A percentile compares a stretch with the other conserved stretches of the same genome.
These are phyloP conservation scores for Pythium folliculosum DNA, from an alignment of 352 stramenopile genomes.

Conservation along the genomic window DNA sequence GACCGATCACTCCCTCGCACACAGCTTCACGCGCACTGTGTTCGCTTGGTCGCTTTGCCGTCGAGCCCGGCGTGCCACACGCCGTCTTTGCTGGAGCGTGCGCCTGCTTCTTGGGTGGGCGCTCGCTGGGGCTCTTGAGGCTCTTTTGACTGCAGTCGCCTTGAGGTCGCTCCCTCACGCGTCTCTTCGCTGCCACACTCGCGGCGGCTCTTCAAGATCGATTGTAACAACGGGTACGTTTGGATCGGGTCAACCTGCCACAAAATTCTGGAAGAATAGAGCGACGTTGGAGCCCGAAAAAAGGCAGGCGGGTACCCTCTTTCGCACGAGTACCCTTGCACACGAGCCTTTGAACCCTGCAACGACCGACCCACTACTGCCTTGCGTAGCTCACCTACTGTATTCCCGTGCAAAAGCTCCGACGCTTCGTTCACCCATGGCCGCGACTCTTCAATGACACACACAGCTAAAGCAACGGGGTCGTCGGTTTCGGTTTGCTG, in stretches of 20 bases:
- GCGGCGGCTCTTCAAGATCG: slow-evolving; percentile 25
- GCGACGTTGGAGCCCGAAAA: too few species aligned
- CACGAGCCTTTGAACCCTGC: too few species aligned
- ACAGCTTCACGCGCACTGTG: not conserved
- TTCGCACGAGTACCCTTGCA: not conserved
- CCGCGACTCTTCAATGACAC: slow-evolving; percentile 23
- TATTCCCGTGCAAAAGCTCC: not conserved
- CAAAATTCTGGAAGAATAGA: not conserved
- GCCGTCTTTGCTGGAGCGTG: not conserved
- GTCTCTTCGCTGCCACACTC: slow-evolving; percentile 16
- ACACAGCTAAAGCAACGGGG: not conserved
- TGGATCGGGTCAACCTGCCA: not conserved
- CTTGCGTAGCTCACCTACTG: not conserved
- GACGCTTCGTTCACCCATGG: slow-evolving; percentile 6
- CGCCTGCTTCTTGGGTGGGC: slow-evolving; percentile 20
- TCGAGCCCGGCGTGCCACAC: not conserved
- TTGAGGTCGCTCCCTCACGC: slow-evolving; percentile 1
- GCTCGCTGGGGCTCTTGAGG: not conserved
- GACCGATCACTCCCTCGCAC: not conserved
- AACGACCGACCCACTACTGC: not conserved
- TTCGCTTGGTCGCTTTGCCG: not conserved
- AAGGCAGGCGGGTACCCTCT: not conserved
- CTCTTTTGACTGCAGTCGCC: not conserved
- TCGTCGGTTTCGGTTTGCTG: slow-evolving; percentile 12
- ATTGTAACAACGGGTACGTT: slow-evolving; percentile 2